Base-by-base conservation (phyloP, 2,329 filamentous ascomycete genomes). In the Arthrobotrys pseudoclavata region DNA sequence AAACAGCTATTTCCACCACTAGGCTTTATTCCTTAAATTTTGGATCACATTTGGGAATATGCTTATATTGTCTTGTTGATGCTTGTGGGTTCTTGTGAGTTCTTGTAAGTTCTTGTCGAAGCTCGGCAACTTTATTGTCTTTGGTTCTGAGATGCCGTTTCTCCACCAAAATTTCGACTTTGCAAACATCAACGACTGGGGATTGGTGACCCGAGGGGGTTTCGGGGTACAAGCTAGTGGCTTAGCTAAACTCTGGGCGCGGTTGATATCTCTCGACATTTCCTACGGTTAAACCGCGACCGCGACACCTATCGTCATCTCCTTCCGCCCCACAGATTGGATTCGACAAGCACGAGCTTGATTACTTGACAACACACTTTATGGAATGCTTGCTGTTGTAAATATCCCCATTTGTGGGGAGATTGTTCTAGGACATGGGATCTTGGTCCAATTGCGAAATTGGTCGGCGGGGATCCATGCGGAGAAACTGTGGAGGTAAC, bases 51-150 rank as follows among this genome's bases (percentile, higher is more conserved):
- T 48, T 74, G 50, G 29, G 61, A 42, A 50, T 52, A 66, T 68
- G 62, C 67, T 78, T 76, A 78, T 74, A 62, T 72, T 74, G 70
- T 80, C 69, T 67, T 74, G 66, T 64, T 61, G 37, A 57, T 40
- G 74, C 64, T 76, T 37, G 66, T 67, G 47, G 18, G 18, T 67
- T 76, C 37, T 71, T 72, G 57, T 64, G 34, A 6, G n/a, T 26
- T 70, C 66, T 69, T 69, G 64, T 69, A 10, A 2, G 62, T 53
- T 68, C 63, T 69, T 69, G 50, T 69, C 26, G 26, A 64, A 70
- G 57, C 69, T 71, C 15, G 69, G 69, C 69, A 50, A 48, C 48
- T 22, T 48, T 24, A 71, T 40, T 66, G 47, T 60, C 31, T 13
- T 31, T 10, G 15, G 13, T 20, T 31, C 34, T 26, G 6, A n/a